Evolutionary conservation across 768 basidiomycete species (phyloP), one percentile per base, ranked within the genome.

Genomic region (Boletellus emodensis): DNA sequence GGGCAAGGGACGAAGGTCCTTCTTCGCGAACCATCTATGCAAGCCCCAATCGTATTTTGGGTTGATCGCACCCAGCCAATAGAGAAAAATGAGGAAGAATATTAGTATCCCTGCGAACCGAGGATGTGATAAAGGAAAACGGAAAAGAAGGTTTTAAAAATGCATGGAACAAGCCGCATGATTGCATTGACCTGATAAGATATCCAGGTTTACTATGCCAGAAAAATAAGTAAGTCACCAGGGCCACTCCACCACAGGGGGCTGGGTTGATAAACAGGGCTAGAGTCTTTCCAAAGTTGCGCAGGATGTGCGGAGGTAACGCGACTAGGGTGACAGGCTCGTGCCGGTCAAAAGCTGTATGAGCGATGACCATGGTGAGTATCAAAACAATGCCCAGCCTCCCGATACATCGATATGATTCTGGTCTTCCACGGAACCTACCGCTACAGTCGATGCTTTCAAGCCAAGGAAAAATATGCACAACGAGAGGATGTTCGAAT

Each of bases 11-110:
- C 0, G 85, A 85, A 14, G 74, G 54, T 4, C 92, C 92, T 69
- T 95, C 92, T 66, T 94, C 91, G 1, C 83, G 78, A 11, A 92
- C 81, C 89, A 95, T 94, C 85, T 90, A 48, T 13, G 32, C 6
- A 34, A 26, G 36, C 13, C 11, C n/a, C 3, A 3, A 47, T 33
- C 18, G 43, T 14, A 6, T 20, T 40, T 32, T 15, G n/a, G 32
- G 37, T 20, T 4, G 18, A 44, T 22, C 10, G 32, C 28, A 40
- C 26, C 35, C 26, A 13, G n/a, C 36, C 43, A 28, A 49, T 10
- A 40, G 17, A 32, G 15, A 41, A 11, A 28, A 40, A 40, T 11
- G 6, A 32, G 20, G 9, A 35, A 38, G 33, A 39, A 15, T 24
- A 40, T 61, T 22, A 61, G 57, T 46, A 46, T 44, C 17, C n/a